Conservation (phyloP, 2,329 filamentous ascomycete genomes). For the Fusarium sp. region DNA sequence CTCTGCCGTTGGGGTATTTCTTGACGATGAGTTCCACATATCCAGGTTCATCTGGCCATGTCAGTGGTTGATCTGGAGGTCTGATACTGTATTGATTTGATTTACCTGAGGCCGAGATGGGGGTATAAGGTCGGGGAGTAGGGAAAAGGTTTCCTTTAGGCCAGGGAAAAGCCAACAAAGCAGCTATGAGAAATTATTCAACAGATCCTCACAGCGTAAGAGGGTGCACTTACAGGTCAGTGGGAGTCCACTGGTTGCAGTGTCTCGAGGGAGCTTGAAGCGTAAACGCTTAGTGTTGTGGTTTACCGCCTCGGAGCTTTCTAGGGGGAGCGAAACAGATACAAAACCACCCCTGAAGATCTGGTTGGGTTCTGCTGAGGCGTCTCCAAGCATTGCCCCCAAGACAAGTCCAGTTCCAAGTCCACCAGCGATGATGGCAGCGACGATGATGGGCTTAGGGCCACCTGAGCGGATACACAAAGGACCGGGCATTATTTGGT, state of each 20-base stretch:
- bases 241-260: slow-evolving; percentile 58
- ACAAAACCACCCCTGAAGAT: slow-evolving; percentile 50
- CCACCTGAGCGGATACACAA: slow-evolving; percentile 26
- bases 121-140: slow-evolving; percentile 72
- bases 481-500: slow-evolving; percentile 24
- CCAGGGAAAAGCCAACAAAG: slow-evolving; percentile 68
- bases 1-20: slow-evolving; percentile 71
- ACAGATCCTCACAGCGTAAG: accelerated
- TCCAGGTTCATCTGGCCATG: slow-evolving; percentile 59
- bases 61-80: background rate
- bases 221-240: slow-evolving; percentile 55
- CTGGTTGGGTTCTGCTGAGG: slow-evolving; percentile 37
- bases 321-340: slow-evolving; percentile 59
- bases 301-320: slow-evolving; percentile 62
- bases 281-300: slow-evolving; percentile 67
- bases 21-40: slow-evolving; percentile 73
- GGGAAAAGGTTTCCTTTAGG: slow-evolving; percentile 67
- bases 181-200: slow-evolving; percentile 47
- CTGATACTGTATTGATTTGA: accelerated
- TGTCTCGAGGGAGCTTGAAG: slow-evolving; percentile 61
- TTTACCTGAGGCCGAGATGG: slow-evolving; percentile 51
- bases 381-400: slow-evolving; percentile 36
- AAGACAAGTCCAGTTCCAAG: slow-evolving; percentile 31
- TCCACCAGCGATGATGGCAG: slow-evolving; percentile 33
- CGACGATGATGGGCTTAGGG: slow-evolving; percentile 39